Evolutionary conservation across 2,329 filamentous ascomycete species (phyloP).

Genomic region (Stachybotrys chlorohalonatus): DNA sequence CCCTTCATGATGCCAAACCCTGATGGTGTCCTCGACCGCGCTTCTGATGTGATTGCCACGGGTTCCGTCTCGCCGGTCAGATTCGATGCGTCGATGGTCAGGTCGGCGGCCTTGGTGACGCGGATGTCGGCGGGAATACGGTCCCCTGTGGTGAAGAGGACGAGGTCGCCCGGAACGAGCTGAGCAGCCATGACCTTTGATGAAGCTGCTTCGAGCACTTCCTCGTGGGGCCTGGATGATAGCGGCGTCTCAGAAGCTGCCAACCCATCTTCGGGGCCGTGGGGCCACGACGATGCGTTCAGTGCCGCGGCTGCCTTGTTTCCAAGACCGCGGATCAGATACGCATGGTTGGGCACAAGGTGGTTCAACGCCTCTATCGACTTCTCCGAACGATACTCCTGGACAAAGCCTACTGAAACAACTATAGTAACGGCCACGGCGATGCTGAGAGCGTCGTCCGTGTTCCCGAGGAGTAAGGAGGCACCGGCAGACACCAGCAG

Average conservation of each 20-base stretch:
- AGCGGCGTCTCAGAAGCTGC: conserved; percentile 34
- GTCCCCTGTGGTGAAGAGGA: conserved; percentile 91
- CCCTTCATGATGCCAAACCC: conserved; percentile 14
- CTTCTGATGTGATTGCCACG: conserved; percentile 66
- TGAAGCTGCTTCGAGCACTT: conserved; percentile 61
- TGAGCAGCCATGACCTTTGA: conserved; percentile 79
- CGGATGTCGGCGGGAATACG: conserved; percentile 93
- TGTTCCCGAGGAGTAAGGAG: conserved; percentile 85
- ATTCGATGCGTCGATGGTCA: conserved; percentile 95
- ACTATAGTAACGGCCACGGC: conserved; percentile 95
- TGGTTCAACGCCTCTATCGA: conserved; percentile 92
- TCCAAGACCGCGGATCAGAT: conserved; percentile 65
- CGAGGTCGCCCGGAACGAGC: conserved; percentile 84
- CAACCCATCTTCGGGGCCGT: conserved; percentile 29
- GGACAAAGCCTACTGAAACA: conserved; percentile 89
- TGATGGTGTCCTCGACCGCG: conserved; percentile 26
- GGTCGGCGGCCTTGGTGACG: conserved; percentile 80
- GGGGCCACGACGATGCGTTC: conserved; percentile 39
- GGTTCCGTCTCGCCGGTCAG: conserved; percentile 95
- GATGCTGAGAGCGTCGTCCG: conserved; percentile 92
- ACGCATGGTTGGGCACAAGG: conserved; percentile 88
- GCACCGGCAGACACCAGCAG: conserved; percentile 80
- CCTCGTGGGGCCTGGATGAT: conserved; percentile 51
- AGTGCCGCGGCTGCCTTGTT: conserved; percentile 21
- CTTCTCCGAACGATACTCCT: conserved; percentile 96